Conservation (phyloP, 208 protist genomes). For the Trypanosoma grayi region DNA sequence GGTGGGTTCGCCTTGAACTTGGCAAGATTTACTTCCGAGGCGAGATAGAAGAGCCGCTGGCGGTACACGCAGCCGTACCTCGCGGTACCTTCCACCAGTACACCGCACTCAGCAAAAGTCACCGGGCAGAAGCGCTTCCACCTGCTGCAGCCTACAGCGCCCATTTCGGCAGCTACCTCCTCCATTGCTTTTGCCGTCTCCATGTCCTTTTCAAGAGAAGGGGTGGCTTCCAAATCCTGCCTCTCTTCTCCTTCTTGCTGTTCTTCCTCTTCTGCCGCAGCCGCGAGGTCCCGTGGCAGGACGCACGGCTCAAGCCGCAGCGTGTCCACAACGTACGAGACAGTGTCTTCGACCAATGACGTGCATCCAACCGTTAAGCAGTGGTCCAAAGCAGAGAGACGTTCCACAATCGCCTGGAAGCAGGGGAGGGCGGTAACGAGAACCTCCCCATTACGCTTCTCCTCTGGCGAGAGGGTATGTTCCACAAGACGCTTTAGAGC, state of each 20-base stretch:
- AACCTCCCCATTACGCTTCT: neutral
- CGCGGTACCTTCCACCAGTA: conserved; percentile 71
- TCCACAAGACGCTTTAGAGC: conserved; percentile 10
- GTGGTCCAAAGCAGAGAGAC: conserved; percentile 17
- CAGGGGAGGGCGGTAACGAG: conserved; percentile 16
- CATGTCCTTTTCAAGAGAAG: conserved; percentile 29
- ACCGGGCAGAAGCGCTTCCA: conserved; percentile 89
- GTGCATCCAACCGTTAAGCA: conserved; percentile 30
- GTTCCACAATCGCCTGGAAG: conserved; percentile 23
- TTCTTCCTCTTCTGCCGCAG: neutral
- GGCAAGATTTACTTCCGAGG: conserved; percentile 44
- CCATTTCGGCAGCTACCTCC: conserved; percentile 31
- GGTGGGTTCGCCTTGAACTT: conserved; percentile 64
- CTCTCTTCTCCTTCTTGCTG: neutral
- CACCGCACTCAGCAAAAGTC: conserved; percentile 53
- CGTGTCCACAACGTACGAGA: conserved; percentile 42
- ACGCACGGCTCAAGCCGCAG: conserved; percentile 45
- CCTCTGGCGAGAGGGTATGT: neutral
- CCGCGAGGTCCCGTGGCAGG: conserved; percentile 21
- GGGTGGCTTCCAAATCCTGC: neutral
- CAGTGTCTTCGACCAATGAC: conserved; percentile 36
- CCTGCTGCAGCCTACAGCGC: conserved; percentile 28
- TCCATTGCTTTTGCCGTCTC: conserved; percentile 34
- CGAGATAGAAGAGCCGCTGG: conserved; percentile 55
- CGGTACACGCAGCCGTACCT: conserved; percentile 67